Evolutionary conservation across 2,329 filamentous ascomycete species (phyloP), one percentile per base, ranked within the genome.

Genomic region (Trichoderma citrinoviride): DNA sequence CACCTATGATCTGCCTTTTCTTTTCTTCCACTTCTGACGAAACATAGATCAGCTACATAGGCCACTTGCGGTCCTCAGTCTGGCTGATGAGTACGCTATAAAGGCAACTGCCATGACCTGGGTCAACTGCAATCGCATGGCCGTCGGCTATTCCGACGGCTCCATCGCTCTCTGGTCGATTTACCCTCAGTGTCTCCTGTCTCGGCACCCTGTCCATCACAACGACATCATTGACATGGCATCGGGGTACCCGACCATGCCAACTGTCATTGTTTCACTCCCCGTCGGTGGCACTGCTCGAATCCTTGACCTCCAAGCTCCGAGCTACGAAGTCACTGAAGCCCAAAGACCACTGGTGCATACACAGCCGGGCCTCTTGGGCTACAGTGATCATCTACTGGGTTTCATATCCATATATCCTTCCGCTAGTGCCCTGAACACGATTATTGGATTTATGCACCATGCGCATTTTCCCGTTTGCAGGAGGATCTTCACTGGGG

Each of bases 101-200:
- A 76, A 79, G 27, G 81, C 82, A 29, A 85, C 83, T 17, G 79
- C 81, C 65, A 78, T 87, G 60, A 78, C 83, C 12, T 87, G 85
- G 85, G 74, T 81, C 40, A 82, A 80, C 65, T 78, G 79, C 67
- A 87, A 87, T 70, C 81, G 84, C 23, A 74, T 87, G 44, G 82
- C 78, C 0, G 75, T 85, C 33, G 85, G 83, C 55, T 84, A 86
- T 70, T 80, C 79, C 0, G 85, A 87, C 66, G 85, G 85, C 37
- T 84, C 82, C 21, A 76, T 87, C 41, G 78, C 79, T 21, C 75
- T 87, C 12, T 87, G 85, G 85, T 87, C 84, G 12, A 70, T 87
- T 47, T 76, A 77, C 44, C 85, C 85, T 1, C 74, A 72, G 50
- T 73, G 77, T 27, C 74, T 85, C 57, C 75, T 87, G 29, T 80